Percentiles rank a stretch among this genome's conserved stretches.
These are phyloP conservation scores for Pseudogymnoascus pannorum DNA, from an alignment of 2,329 filamentous ascomycete species.

Conservation along the genomic window DNA sequence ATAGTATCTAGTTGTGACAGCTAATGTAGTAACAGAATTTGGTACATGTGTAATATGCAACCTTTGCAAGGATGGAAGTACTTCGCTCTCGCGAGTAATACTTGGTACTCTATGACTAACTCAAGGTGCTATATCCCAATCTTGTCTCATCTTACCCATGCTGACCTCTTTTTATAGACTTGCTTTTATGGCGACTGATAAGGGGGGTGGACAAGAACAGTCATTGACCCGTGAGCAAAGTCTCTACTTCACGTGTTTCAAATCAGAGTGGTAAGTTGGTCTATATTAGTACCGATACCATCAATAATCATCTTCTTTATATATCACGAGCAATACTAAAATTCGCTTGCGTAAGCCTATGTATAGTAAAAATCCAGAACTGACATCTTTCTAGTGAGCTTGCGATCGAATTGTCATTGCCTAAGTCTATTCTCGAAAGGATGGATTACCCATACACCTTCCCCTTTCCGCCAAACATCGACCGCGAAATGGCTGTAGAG, in stretches of 20 bases:
- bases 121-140: neutral
- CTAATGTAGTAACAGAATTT: neutral
- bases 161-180: neutral
- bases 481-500: neutral
- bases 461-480: neutral
- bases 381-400: neutral
- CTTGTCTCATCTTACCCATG: neutral
- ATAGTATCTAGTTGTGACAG: neutral
- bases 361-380: neutral
- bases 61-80: neutral
- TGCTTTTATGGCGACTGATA: neutral
- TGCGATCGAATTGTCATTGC: neutral
- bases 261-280: neutral
- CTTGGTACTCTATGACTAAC: neutral
- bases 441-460: neutral
- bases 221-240: neutral
- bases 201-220: neutral
- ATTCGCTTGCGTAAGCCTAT: neutral
- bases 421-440: neutral
- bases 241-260: neutral
- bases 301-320: neutral
- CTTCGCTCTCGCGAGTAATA: neutral
- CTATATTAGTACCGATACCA: neutral
- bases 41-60: neutral
- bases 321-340: neutral